Base-by-base conservation (phyloP, 257 asterid species). In the Gentiana straminea region DNA sequence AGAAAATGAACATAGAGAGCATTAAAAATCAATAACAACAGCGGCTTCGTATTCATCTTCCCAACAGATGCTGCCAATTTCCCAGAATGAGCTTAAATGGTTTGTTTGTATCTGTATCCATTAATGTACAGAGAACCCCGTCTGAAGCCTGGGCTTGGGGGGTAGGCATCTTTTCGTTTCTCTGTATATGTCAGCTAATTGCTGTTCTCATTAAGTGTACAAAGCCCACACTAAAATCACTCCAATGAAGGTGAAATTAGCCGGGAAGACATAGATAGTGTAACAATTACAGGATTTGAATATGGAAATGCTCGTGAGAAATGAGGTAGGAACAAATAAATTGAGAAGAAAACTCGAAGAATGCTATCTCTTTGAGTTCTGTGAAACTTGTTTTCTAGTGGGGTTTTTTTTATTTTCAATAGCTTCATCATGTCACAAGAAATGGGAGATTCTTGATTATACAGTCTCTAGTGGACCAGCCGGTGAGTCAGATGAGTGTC, bases 321-420 rank as follows among this genome's bases (percentile, higher is more conserved):
- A 63, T 63, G 81, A 72, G 61, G 80, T 80, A 84, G 77, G 83
- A 88, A 84, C 75, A 78, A 88, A 83, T 74, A 70, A 81, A 85
- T 70, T 36, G 12, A 68, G 65, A 24, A 50, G 75, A 61, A 70
- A 64, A 68, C 63, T 72, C 72, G 59, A 77, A 64, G 53, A 66
- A 77, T 75, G 55, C 77, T 77, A 72, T 64, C 68, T 62, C 69
- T 73, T 64, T 46, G 67, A 60, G 61, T 65, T 74, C 67, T 66
- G 61, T 64, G 73, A 77, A 79, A 56, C 61, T 79, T 64, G 64
- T 77, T 78, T 70, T 72, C 68, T 73, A 66, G 55, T 15, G 68
- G 66, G 86, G 81, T 86, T 78, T 71, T 79, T 78, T 24, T 24
- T 24, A 69, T 65, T 70, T 50, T 34, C 64, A 51, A 35, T 75